Percentiles rank a stretch among this genome's conserved stretches.
phyloP scores from a whole-genome alignment of 805 yeast species.

The Diddensiella transvaalensis region DNA sequence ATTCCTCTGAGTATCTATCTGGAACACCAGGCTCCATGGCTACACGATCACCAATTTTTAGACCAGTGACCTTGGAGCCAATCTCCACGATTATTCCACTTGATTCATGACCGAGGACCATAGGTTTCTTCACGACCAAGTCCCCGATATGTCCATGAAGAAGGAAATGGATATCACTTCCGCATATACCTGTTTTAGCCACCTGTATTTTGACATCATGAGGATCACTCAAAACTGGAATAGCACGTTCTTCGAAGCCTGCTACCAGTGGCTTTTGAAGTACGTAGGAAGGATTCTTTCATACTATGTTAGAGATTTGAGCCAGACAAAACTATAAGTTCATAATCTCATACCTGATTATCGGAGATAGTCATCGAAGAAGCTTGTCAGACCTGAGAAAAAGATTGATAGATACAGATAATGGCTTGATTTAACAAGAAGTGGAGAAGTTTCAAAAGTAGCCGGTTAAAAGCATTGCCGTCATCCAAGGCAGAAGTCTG shows the following conservation, averaged over 20 bases:
- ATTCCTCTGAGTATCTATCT: constrained; percentile 46
- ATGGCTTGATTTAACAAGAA: no score
- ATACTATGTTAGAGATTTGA: no score
- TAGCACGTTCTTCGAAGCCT: constrained; percentile 60
- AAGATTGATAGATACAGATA: no score
- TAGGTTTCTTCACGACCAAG: constrained; percentile 68
- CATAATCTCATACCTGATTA: no score
- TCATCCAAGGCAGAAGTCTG: no score
- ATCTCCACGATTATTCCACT: constrained; percentile 71
- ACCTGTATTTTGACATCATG: constrained; percentile 70
- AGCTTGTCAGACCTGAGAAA: no score
- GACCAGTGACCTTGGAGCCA: constrained; percentile 59
- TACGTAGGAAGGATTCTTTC: constrained; percentile 53
- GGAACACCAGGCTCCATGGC: constrained; percentile 92
- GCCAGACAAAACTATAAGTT: no score
- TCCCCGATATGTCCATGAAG: constrained; percentile 76
- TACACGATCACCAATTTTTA: constrained; percentile 79
- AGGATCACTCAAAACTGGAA: constrained; percentile 59
- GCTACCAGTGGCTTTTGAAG: constrained; percentile 62
- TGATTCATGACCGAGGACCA: constrained; percentile 89
- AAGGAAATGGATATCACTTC: constrained; percentile 81
- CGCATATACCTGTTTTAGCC: constrained; percentile 84
- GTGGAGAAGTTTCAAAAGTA: no score
- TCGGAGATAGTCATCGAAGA: no score
- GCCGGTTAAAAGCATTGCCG: no score